Base-by-base conservation (phyloP, 352 stramenopile genomes). In the Phytopythium helicoides region DNA sequence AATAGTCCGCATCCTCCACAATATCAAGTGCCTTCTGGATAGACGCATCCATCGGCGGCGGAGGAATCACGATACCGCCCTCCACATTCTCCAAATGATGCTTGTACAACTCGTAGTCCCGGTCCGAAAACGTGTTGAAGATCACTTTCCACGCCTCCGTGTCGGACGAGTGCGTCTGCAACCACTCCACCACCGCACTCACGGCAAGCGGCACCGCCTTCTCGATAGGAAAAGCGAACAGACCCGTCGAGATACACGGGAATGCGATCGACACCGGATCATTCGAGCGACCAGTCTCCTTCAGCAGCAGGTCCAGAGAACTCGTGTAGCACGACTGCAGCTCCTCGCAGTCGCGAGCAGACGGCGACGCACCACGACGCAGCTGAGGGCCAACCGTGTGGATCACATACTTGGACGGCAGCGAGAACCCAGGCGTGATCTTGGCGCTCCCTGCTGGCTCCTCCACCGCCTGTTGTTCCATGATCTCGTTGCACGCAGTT, bases 61-160 rank as follows among this genome's bases (percentile, higher is more conserved):
- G 10, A 12, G 67, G 63, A 41, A 71, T 59, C 22, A 57, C 57
- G 19, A 47, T 6, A 11, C 46, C 44, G 8, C 22, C 35, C 22
- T 67, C 31, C 9, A 56, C 39, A 16, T 36, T 34, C 40, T 71
- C 55, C 23, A 76, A 59, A 26, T 64, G 42, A 1, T 28, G 18
- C 53, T 74, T 66, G 62, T 92, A 92, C 15, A 86, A 41, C 7
- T 79, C 64, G 26, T 75, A 67, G 54, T 92, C 81, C 9, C 53
- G 59, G 16, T 83, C 63, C 4, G 82, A 47, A 40, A 89, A 92
- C 8, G 77, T 84, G 53, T 92, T 87, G 62, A 89, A 89, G 42
- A 89, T 64, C 12, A 92, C 69, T 34, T 61, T 79, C 71, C 80
- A 86, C 14, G 56, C 39, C 3, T 46, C 31, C 0, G 52, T 65